Base-by-base conservation (phyloP, 495 filamentous ascomycete genomes). In the Aspergillus saccharolyticus region DNA sequence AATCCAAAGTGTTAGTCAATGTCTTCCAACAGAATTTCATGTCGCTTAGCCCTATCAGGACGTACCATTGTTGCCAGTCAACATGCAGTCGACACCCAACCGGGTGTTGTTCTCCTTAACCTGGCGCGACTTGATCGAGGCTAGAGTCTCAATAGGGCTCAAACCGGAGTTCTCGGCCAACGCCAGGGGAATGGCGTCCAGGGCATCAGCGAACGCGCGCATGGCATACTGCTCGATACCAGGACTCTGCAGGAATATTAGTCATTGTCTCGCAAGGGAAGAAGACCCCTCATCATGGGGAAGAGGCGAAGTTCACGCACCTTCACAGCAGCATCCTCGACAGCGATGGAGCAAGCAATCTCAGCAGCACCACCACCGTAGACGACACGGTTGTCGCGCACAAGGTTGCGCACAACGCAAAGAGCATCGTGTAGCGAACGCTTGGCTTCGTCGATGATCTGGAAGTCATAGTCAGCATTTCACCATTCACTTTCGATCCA, bases 361-460 rank as follows among this genome's bases (percentile, higher is more conserved):
- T 99, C 94, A 20, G 94, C 94, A 45, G 95, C 90, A 67, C 95
- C 94, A 62, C 94, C 94, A 58, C 94, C 94, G 69, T 97, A 99
- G n/a, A 99, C 94, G 33, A 99, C 88, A 54, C 94, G 89, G 78
- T 97, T 97, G 72, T 99, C 94, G 53, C 82, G 83, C 44, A 99
- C 93, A 18, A 99, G 80, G 72, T 99, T 99, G 58, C 94, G 89
- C 33, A 97, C 94, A 25, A 99, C 94, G 71, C 94, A 99, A 47
- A 99, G 84, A 42, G 94, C 94, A 72, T 99, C 94, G 74, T 97
- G 94, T 58, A 97, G 81, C 51, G 93, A 96, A 62, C 95, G 88
- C 79, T 96, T 96, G 46, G 94, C 95, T 72, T 99, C 95, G 71
- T 99, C 95, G 69, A 97, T 97, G 69, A 98, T 96, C 90, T 96